phyloP scores from a whole-genome alignment of 176 grass and related monocot genomes.

The Cymbopogon citratus region DNA sequence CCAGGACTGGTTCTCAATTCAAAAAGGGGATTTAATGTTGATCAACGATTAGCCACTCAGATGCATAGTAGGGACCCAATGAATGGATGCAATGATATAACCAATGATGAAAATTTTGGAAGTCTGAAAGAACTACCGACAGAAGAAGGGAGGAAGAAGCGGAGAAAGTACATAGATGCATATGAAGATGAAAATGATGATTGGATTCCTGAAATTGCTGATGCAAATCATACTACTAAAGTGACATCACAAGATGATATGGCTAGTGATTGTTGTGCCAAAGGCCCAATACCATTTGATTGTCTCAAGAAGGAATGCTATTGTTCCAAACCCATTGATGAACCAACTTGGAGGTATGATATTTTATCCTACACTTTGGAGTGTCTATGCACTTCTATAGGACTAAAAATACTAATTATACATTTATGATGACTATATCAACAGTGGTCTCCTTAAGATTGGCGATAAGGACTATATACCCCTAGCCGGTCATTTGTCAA shows the following conservation, averaged over 20 bases:
- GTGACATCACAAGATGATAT: neutral
- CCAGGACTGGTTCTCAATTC: neutral
- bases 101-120: neutral
- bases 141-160: neutral
- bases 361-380: neutral
- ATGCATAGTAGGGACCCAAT: neutral
- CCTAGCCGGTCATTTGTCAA: constrained; percentile 55
- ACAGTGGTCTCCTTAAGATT: constrained; percentile 54
- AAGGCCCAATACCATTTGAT: neutral
- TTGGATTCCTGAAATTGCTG: neutral
- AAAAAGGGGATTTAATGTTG: neutral
- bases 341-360: constrained; percentile 25
- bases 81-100: neutral
- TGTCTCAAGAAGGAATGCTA: neutral
- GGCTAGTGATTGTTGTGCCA: neutral
- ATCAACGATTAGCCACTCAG: neutral
- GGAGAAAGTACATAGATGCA: neutral
- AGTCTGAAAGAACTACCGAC: neutral
- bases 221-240: neutral
- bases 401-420: neutral
- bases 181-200: neutral
- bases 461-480: constrained; percentile 18
- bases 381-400: neutral
- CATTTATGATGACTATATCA: neutral
- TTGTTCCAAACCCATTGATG: neutral